Conservation (phyloP, 257 asterid genomes). For the Orobanche coerulescens region DNA sequence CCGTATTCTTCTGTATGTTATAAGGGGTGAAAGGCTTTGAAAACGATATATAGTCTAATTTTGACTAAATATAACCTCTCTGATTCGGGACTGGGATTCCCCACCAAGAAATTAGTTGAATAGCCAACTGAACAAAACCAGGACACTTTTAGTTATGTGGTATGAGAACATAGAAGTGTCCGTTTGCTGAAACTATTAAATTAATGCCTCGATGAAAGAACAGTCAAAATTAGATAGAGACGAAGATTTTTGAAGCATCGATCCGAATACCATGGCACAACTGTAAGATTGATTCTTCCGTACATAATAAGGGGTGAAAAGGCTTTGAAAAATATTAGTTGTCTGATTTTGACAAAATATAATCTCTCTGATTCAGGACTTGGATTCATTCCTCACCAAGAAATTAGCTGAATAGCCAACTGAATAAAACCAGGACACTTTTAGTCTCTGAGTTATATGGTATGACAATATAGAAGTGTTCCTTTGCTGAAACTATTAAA, state of each 20-base stretch:
- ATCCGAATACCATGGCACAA: no score
- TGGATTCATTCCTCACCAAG: not conserved
- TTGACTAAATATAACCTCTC: not conserved
- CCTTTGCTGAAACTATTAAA: not conserved
- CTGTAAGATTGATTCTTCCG: no score
- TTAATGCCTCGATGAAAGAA: no score
- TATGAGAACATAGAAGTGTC: not conserved
- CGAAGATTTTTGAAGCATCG: not conserved
- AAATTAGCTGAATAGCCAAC: not conserved
- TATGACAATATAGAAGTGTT: not conserved
- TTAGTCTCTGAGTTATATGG: not conserved
- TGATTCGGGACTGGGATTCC: not conserved
- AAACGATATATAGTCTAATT: not conserved
- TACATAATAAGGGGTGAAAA: not conserved
- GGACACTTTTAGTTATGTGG: not conserved
- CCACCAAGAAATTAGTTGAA: not conserved
- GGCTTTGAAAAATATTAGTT: not conserved
- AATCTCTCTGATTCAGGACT: not conserved
- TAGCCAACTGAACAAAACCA: not conserved
- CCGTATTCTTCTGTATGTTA: no score
- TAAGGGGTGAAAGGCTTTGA: not conserved
- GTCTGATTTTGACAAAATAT: not conserved
- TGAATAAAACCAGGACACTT: not conserved
- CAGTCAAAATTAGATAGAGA: not conserved
- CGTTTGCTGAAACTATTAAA: not conserved